A percentile compares a stretch with the other conserved stretches of the same genome.
Conservation (phyloP, 2,329 filamentous ascomycete genomes). For the Ophiostoma australiae region DNA sequence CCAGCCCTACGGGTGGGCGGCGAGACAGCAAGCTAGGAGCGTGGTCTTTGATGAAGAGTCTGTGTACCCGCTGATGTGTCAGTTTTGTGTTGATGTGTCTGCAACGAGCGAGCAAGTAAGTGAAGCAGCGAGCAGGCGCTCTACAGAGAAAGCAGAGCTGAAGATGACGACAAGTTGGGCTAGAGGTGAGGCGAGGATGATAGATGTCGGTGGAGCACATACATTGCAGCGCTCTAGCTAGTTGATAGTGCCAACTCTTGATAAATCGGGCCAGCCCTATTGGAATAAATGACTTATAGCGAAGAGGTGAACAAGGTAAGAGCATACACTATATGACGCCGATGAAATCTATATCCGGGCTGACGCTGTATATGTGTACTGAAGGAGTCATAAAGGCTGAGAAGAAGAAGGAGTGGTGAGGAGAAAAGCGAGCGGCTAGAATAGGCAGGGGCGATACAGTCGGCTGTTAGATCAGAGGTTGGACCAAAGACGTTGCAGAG, state of each 20-base stretch:
- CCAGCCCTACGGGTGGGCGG: not conserved
- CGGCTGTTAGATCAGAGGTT: not conserved
- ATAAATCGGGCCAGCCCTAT: not conserved
- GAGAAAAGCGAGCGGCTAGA: constrained; percentile 1
- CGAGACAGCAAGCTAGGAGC: not conserved
- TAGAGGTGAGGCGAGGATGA: not conserved
- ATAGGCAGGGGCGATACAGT: not conserved
- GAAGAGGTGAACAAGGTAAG: not conserved
- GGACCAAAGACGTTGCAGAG: not conserved
- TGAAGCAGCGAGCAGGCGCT: not conserved
- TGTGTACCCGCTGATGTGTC: not conserved
- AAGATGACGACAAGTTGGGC: not conserved
- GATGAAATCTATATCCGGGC: not conserved
- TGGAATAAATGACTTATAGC: not conserved
- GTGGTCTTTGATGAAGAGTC: not conserved
- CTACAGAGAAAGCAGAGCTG: not conserved
- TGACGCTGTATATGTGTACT: not conserved
- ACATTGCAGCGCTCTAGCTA: not conserved
- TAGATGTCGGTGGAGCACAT: not conserved
- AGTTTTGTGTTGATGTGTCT: not conserved
- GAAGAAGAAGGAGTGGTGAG: not conserved
- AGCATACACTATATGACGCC: not conserved
- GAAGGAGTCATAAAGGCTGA: not conserved
- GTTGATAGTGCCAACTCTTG: not conserved
- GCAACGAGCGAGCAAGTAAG: not conserved